A percentile compares a stretch with the other conserved stretches of the same genome.
phyloP scores from a whole-genome alignment of 202 grass and related monocot species.

The Schoenoplectus triqueter region DNA sequence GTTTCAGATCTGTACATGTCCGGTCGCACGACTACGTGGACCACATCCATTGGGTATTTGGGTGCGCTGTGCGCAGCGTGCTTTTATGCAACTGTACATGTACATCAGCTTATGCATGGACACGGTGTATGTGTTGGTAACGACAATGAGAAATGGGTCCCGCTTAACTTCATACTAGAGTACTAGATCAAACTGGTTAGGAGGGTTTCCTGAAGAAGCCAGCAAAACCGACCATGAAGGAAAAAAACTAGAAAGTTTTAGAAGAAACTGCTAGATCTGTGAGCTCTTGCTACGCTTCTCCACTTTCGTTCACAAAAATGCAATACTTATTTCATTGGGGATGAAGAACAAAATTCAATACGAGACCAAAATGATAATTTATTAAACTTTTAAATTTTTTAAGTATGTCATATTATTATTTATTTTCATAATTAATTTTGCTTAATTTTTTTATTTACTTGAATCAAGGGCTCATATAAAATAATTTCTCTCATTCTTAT shows the following conservation, averaged over 20 bases:
- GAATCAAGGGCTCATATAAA: no score
- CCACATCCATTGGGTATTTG: background rate
- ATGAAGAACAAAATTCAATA: no score
- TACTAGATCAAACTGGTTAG: background rate
- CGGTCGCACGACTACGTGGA: conserved; percentile 26
- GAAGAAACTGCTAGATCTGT: background rate
- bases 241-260: background rate
- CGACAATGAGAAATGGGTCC: background rate
- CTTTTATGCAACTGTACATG: background rate
- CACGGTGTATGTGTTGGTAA: conserved; percentile 2
- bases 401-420: no score
- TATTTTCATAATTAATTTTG: no score
- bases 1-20: conserved; percentile 23
- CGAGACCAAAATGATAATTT: no score
- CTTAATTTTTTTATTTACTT: no score
- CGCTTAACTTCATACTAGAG: background rate
- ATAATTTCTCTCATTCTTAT: no score
- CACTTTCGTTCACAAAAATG: background rate
- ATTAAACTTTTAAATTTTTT: no score
- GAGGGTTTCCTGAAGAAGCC: background rate
- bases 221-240: background rate
- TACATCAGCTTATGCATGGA: background rate
- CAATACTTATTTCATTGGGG: background rate
- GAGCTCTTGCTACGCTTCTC: background rate
- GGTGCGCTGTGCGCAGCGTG: background rate